Evolutionary conservation across 192 early-diverging fungal genomes (phyloP), one percentile per base, ranked within the genome.

Genomic region (Obelidium mucronatum): DNA sequence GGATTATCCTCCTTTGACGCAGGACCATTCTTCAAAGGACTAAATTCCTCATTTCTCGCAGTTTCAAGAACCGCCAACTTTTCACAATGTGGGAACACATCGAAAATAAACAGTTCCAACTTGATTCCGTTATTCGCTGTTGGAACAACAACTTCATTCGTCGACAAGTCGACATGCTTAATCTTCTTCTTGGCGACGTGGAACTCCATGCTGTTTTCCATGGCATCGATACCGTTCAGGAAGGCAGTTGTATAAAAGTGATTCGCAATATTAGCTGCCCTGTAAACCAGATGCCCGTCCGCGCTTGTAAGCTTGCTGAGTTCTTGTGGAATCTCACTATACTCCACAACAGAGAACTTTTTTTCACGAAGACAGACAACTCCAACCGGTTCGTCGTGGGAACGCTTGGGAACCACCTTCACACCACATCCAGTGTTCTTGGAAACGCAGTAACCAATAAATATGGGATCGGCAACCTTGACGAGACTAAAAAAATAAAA

Each of bases 181-280:
- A 99, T 98, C 91, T 99, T 99, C 88, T 99, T 99, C 80, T 91
- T 88, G 4, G 97, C 97, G 73, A 98, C 91, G 81, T 99, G 97
- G 87, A 96, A 97, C 84, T 98, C 95, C 11, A 99, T 89, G 65
- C 87, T 76, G 55, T 79, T 80, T 80, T 97, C 96, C 75, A 97
- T 90, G 17, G 87, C 86, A 67, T 96, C 92, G 58, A 97, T 89
- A 52, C 90, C 87, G 67, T 93, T 83, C 79, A 99, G 85, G 80
- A 99, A 99, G 64, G 88, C 96, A 31, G 90, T 83, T 30, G 96
- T 92, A 85, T 96, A 99, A 82, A 96, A 99, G 87, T 99, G 97
- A 87, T 97, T 99, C 81, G 92, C 95, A 87, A 99, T 97, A 82
- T 99, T 99, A 35, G 92, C 97, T 2, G 97, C 96, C 44, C 93